phyloP scores from a whole-genome alignment of 2,329 filamentous ascomycete genomes.

The Alternaria sp. region DNA sequence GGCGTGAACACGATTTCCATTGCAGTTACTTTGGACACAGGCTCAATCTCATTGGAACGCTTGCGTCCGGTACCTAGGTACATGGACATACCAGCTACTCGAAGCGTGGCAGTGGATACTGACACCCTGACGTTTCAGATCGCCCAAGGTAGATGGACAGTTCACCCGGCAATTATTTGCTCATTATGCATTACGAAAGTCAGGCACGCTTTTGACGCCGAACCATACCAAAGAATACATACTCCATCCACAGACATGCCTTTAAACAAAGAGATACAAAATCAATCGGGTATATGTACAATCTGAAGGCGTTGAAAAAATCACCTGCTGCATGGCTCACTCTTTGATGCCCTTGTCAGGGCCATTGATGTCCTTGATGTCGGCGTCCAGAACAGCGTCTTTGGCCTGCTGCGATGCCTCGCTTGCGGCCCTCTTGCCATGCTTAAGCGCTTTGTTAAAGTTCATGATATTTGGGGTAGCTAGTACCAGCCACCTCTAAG shows the following conservation, averaged over 20 bases:
- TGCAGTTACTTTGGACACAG: background rate
- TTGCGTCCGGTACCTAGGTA: background rate
- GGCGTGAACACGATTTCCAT: background rate
- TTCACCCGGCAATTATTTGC: background rate
- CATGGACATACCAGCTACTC: background rate
- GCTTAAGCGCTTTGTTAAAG: no score
- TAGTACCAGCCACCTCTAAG: no score
- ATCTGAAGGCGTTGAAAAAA: background rate
- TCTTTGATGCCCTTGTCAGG: conserved; percentile 21
- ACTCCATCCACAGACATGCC: background rate
- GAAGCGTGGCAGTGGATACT: background rate
- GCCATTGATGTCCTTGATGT: conserved; percentile 26
- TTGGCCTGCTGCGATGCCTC: conserved; percentile 23
- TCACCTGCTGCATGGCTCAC: conserved; percentile 3
- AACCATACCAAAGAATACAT: background rate
- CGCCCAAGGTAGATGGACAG: background rate
- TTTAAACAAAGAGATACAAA: background rate
- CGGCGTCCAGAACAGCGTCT: conserved; percentile 22
- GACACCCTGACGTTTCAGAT: background rate
- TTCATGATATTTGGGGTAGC: no score
- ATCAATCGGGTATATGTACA: conserved; percentile 27
- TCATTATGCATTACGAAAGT: background rate
- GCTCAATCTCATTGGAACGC: background rate
- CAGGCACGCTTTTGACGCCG: background rate
- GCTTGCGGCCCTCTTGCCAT: conserved; percentile 24